Base-by-base conservation (phyloP, 139 green algal genomes). In the Chlamydomonas asymmetrica region DNA sequence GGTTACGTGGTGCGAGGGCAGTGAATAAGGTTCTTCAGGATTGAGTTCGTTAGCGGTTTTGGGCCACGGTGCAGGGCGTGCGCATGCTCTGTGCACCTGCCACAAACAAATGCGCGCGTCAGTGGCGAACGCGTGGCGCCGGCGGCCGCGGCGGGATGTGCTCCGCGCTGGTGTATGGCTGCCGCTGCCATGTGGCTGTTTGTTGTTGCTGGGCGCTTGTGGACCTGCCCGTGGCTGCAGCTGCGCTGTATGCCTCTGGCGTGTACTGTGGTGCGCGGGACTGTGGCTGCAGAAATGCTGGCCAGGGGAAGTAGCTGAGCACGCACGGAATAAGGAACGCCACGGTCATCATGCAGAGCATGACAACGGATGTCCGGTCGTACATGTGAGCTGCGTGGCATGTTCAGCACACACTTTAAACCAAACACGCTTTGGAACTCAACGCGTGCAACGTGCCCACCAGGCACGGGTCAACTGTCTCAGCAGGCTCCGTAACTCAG, bases 301-400 rank as follows among this genome's bases (percentile, higher is more conserved):
- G 64, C 50, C 68, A 83, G 0, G 64, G 82, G 59, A 84, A 31
- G 70, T 82, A 84, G 74, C 65, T 81, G 40, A 88, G 74, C 31
- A 78, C 64, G 52, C 80, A 82, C 10, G 82, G 82, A 34, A 83
- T 84, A 32, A 88, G 78, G 74, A 83, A 88, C 5, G 82, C 82
- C 13, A 82, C 56, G 0, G 78, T 83, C 82, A 84, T 88, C 78
- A 88, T 84, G 60, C 66, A 69, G 60, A 88, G 78, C 74, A 88
- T 80, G 23, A 88, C 71, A 10, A 88, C 65, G 20, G 63, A 75
- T 3, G 82, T 88, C 29, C 39, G 68, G 74, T 88, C 82, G 66
- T 84, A 88, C 74, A 88, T 82, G 70, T 79, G 67, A 2, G 82
- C 77, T 84, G 82, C 45, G 45, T 25, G 10, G 45, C 45, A 52